These are phyloP conservation scores for Rhodotorula graminis DNA, from an alignment of 768 basidiomycete species.

Conservation along the genomic window DNA sequence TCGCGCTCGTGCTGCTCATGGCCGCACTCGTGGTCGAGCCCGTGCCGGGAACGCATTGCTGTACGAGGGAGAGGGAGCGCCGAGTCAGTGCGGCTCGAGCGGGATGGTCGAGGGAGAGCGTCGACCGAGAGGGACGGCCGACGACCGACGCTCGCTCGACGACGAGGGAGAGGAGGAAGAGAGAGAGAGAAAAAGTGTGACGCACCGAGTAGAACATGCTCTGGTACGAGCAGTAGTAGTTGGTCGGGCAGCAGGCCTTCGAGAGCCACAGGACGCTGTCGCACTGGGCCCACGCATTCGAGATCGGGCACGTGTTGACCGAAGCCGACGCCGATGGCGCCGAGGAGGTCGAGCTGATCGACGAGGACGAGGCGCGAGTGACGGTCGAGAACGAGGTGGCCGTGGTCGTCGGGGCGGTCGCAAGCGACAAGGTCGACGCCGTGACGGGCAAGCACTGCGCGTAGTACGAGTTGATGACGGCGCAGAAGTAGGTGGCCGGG, in stretches of 20 bases:
- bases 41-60: neutral
- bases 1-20: neutral
- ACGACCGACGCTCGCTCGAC: too few species aligned
- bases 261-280: neutral
- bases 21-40: neutral
- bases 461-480: neutral
- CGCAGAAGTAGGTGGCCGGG: neutral
- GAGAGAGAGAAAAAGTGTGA: too few species aligned
- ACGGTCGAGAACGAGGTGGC: neutral
- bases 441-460: neutral
- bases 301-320: neutral
- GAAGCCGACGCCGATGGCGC: neutral
- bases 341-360: neutral
- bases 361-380: neutral
- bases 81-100: neutral
- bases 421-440: neutral
- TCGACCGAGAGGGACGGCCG: too few species aligned
- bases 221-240: constrained; percentile 6
- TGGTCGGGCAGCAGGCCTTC: neutral
- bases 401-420: neutral
- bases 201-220: neutral
- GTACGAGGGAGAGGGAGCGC: rapidly evolving
- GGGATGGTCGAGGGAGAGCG: too few species aligned
- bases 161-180: too few species aligned
- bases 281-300: neutral